These are phyloP conservation scores for Leishmania gerbilli DNA, from an alignment of 208 protist genomes.

Conservation along the genomic window DNA sequence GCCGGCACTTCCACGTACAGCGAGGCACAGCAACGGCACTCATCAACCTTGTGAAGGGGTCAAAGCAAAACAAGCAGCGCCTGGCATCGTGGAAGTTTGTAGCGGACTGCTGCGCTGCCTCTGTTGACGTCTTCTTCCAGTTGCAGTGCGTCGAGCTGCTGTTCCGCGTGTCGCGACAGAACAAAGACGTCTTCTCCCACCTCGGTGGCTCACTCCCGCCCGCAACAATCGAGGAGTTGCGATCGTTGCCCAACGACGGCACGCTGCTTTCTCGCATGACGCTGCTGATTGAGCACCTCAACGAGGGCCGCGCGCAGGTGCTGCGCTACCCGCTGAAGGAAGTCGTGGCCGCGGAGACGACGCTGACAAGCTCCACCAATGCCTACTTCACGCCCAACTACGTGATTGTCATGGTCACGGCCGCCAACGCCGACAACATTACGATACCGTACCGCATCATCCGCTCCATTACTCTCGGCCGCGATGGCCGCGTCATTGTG, in stretches of 20 bases:
- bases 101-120: conserved; percentile 62
- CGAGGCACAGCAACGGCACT: conserved; percentile 78
- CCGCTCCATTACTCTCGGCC: conserved; percentile 79
- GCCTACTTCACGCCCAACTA: conserved; percentile 87
- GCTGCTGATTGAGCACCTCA: conserved; percentile 69
- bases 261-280: conserved; percentile 78
- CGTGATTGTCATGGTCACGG: conserved; percentile 79
- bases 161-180: conserved; percentile 82
- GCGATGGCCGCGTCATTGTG: conserved; percentile 78
- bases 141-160: conserved; percentile 92
- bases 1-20: conserved; percentile 64
- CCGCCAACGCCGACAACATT: conserved; percentile 82
- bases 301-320: conserved; percentile 57
- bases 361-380: conserved; percentile 56
- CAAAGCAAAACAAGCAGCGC: conserved; percentile 85
- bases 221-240: conserved; percentile 50
- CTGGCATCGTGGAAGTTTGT: conserved; percentile 78
- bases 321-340: conserved; percentile 67
- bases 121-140: conserved; percentile 91
- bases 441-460: conserved; percentile 86
- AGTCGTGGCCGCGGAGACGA: conserved; percentile 69
- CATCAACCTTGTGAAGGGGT: conserved; percentile 91
- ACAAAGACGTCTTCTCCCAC: conserved; percentile 54
- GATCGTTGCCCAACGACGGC: conserved; percentile 66
- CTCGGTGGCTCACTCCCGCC: conserved; percentile 38